phyloP scores from a whole-genome alignment of 768 basidiomycete genomes.

The Boletus eberwhitei region DNA sequence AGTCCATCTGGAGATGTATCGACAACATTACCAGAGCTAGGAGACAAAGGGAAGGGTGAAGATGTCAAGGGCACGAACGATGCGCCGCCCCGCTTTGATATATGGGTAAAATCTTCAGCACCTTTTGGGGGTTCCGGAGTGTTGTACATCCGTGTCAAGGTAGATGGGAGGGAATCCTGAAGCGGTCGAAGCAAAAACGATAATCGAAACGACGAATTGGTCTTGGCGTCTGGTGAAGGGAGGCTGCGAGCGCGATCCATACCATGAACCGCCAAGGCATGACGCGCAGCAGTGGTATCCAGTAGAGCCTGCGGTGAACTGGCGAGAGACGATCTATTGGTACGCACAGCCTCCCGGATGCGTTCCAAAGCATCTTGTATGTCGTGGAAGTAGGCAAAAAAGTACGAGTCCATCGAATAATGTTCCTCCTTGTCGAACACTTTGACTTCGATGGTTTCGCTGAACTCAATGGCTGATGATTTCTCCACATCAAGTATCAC shows the following conservation, averaged over 20 bases:
- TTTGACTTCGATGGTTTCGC: conserved; percentile 93
- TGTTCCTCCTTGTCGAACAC: conserved; percentile 79
- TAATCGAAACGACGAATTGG: conserved; percentile 54
- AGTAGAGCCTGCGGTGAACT: conserved; percentile 37
- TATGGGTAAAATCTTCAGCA: conserved; percentile 69
- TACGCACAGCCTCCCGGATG: conserved; percentile 74
- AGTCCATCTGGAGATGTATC: conserved; percentile 7
- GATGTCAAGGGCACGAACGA: conserved; percentile 60
- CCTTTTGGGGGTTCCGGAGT: conserved; percentile 35
- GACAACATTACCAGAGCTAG: conserved; percentile 6
- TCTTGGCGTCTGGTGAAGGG: conserved; percentile 32
- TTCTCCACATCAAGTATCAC: conserved; percentile 85
- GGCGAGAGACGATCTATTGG: conserved; percentile 38
- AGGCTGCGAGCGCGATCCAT: conserved; percentile 42
- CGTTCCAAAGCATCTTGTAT: conserved; percentile 71
- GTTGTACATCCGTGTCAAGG: conserved; percentile 32
- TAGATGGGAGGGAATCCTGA: conserved; percentile 48
- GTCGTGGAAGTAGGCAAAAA: conserved; percentile 93
- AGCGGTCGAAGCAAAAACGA: conserved; percentile 67
- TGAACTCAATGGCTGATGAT: conserved; percentile 89
- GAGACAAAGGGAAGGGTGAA: conserved; percentile 30
- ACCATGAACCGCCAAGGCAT: conserved; percentile 21
- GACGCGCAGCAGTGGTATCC: conserved; percentile 56
- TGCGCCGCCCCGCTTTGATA: conserved; percentile 52
- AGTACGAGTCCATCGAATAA: conserved; percentile 81